Evolutionary conservation across 2,329 filamentous ascomycete species (phyloP).

Genomic region (Verticillium dahliae): DNA sequence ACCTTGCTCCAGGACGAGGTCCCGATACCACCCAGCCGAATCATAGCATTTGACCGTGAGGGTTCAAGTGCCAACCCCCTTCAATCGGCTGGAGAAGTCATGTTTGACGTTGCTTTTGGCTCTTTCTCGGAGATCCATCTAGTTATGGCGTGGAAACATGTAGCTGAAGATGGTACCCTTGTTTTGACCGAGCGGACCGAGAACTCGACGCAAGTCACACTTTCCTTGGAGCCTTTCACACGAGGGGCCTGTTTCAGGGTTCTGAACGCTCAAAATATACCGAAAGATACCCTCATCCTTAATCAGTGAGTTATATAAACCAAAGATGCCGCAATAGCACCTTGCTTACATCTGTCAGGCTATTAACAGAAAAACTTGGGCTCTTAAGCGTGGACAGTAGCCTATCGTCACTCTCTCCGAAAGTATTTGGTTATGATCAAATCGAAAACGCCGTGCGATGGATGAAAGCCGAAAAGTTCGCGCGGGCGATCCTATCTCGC

Average conservation of each 20-base stretch:
- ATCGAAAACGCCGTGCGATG: not conserved
- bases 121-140: slow-evolving; percentile 18
- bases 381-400: not conserved
- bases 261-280: not conserved
- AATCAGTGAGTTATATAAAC: not conserved
- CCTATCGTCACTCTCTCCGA: not conserved
- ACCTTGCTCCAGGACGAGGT: not conserved
- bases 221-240: slow-evolving; percentile 11
- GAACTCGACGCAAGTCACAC: slow-evolving; percentile 17
- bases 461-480: slow-evolving; percentile 23
- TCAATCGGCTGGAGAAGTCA: slow-evolving; percentile 12
- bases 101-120: slow-evolving; percentile 23
- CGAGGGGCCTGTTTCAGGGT: not conserved
- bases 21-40: not conserved
- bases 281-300: no score
- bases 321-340: not conserved
- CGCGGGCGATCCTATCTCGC: slow-evolving; percentile 27
- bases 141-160: not conserved
- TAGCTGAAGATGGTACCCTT: slow-evolving; percentile 16
- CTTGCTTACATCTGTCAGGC: not conserved
- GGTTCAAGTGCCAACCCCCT: slow-evolving; percentile 16
- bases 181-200: slow-evolving; percentile 24
- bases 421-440: not conserved
- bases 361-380: not conserved
- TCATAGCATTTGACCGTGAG: not conserved